Percentiles rank a stretch among this genome's conserved stretches.
Conservation (phyloP, 2,329 filamentous ascomycete species). For the Neonectria faginata region DNA sequence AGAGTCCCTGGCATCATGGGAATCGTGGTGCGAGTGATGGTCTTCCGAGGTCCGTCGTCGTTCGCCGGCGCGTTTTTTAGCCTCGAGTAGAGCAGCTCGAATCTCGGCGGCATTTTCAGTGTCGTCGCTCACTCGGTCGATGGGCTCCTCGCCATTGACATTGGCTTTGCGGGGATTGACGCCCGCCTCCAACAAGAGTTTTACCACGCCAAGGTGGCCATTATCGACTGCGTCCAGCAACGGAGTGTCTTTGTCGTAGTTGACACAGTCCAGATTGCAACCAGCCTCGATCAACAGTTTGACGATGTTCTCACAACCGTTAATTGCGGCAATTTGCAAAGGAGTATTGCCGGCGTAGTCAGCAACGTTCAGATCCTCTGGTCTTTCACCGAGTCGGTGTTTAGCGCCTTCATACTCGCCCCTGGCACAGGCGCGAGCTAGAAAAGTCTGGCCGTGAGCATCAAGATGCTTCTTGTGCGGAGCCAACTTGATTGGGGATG, state of each 20-base stretch:
- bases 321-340: constrained; percentile 89
- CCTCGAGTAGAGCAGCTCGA: constrained; percentile 72
- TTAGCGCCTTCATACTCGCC: constrained; percentile 86
- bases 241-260: constrained; percentile 90
- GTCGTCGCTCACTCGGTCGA: constrained; percentile 83
- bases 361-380: constrained; percentile 87
- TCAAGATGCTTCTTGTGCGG: constrained; percentile 90
- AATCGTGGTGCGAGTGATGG: constrained; percentile 60
- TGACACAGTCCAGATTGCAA: constrained; percentile 83
- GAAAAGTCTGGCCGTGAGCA: constrained; percentile 88
- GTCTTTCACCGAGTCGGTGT: constrained; percentile 78
- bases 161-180: constrained; percentile 94
- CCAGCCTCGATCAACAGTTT: constrained; percentile 86
- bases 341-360: constrained; percentile 98
- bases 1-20: constrained; percentile 62
- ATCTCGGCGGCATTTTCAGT: constrained; percentile 85
- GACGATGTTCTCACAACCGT: constrained; percentile 88
- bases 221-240: constrained; percentile 97
- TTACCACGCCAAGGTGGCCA: constrained; percentile 89
- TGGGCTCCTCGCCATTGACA: constrained; percentile 89
- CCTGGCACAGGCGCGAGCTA: constrained; percentile 90
- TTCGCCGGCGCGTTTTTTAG: constrained; percentile 66
- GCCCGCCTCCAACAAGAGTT: constrained; percentile 83
- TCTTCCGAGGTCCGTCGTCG: constrained; percentile 69
- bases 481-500: constrained; percentile 75